A percentile compares a stretch with the other conserved stretches of the same genome.
phyloP scores from a whole-genome alignment of 2,329 filamentous ascomycete genomes.

The Colletotrichum lupini region DNA sequence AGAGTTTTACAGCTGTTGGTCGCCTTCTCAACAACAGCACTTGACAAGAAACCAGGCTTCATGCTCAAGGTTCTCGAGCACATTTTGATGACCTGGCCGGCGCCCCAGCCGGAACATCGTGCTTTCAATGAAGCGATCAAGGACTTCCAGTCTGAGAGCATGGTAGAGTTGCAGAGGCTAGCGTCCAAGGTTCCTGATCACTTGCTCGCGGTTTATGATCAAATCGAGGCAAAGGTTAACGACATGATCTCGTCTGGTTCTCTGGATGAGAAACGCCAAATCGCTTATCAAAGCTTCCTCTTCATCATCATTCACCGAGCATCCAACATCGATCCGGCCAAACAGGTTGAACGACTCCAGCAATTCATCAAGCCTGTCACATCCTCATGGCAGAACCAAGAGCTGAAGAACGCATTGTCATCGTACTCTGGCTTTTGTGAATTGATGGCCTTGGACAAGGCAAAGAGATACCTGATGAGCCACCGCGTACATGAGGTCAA shows the following conservation, averaged over 20 bases:
- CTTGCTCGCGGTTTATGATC: slow-evolving; percentile 86
- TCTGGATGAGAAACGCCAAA: slow-evolving; percentile 83
- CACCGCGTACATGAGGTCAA: slow-evolving; percentile 79
- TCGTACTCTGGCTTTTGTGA: slow-evolving; percentile 84
- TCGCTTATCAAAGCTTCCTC: slow-evolving; percentile 89
- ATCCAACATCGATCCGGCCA: slow-evolving; percentile 75
- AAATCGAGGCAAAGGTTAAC: slow-evolving; percentile 84
- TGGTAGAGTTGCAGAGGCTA: slow-evolving; percentile 87
- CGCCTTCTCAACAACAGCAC: slow-evolving; percentile 83
- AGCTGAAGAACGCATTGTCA: slow-evolving; percentile 75
- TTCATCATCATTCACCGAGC: slow-evolving; percentile 95
- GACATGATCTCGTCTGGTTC: slow-evolving; percentile 80
- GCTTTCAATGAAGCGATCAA: slow-evolving; percentile 90
- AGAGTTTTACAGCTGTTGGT: slow-evolving; percentile 85
- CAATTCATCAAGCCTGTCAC: slow-evolving; percentile 87
- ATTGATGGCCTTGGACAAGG: slow-evolving; percentile 81
- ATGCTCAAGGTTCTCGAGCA: slow-evolving; percentile 92
- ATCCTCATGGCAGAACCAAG: slow-evolving; percentile 79
- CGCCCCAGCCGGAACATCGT: slow-evolving; percentile 75
- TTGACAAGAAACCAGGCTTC: slow-evolving; percentile 81
- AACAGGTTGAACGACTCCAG: slow-evolving; percentile 77
- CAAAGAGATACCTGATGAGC: slow-evolving; percentile 81
- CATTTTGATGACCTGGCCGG: slow-evolving; percentile 85
- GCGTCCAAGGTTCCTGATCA: slow-evolving; percentile 93
- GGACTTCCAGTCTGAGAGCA: slow-evolving; percentile 85